phyloP scores from a whole-genome alignment of 352 stramenopile species.

The Globisporangium viniferum region DNA sequence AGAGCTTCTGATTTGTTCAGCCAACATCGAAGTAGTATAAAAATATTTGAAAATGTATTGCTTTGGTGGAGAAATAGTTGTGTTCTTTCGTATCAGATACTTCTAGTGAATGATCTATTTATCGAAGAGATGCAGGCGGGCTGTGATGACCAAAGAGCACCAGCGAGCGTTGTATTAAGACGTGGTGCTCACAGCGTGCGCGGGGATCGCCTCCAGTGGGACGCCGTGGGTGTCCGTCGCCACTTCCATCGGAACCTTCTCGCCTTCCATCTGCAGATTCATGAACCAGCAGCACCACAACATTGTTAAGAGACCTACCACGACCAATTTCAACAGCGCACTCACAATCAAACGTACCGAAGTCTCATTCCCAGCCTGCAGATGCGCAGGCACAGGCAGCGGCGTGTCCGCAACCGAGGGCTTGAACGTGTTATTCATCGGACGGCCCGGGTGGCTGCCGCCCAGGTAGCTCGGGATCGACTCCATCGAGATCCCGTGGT shows the following conservation, averaged over 20 bases:
- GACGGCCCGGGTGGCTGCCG: constrained; percentile 44
- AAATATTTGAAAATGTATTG: neutral
- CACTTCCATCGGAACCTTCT: constrained; percentile 4
- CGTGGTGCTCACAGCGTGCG: neutral
- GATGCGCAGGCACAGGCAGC: constrained; percentile 29
- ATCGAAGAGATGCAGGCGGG: neutral
- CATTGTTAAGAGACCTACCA: neutral
- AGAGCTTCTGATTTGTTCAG: neutral
- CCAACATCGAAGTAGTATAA: neutral
- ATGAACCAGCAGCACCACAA: neutral
- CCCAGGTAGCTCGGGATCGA: constrained; percentile 63
- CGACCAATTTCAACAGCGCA: neutral
- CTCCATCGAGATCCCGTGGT: constrained; percentile 55
- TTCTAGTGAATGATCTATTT: neutral
- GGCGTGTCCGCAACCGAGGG: constrained; percentile 53
- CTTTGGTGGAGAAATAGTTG: neutral
- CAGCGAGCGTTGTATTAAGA: neutral
- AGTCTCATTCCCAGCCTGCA: neutral
- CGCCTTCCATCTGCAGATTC: constrained; percentile 1
- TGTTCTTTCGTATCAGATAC: neutral
- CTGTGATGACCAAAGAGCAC: neutral
- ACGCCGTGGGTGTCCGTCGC: neutral
- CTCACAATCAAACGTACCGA: too few relatives aligned
- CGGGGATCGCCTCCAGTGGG: neutral
- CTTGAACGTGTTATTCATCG: constrained; percentile 72